Conservation (phyloP, 139 green algal genomes). For the Micractinium conductrix region DNA sequence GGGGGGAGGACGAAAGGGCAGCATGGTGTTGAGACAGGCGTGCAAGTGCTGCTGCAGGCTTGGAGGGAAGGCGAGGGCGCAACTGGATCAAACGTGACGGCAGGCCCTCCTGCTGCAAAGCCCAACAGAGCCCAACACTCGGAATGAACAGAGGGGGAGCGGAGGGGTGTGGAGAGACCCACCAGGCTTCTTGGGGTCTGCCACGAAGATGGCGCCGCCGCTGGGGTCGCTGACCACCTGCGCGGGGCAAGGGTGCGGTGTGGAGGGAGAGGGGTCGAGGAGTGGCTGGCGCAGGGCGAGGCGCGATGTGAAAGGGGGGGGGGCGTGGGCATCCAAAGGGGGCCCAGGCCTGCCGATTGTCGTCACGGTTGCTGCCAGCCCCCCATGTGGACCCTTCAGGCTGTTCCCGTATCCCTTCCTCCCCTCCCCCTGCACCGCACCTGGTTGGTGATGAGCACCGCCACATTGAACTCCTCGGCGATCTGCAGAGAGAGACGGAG, state of each 20-base stretch:
- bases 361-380: too few species aligned
- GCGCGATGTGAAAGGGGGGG: background rate
- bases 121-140: too few species aligned
- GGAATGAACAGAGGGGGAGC: too few species aligned
- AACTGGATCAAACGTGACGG: too few species aligned
- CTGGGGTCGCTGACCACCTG: constrained; percentile 78
- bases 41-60: too few species aligned
- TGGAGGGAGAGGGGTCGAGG: background rate
- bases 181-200: constrained; percentile 56
- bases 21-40: too few species aligned
- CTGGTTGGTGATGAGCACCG: constrained; percentile 93
- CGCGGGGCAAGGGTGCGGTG: background rate
- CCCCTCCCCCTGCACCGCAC: constrained; percentile 37
- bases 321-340: background rate
- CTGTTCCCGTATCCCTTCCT: too few species aligned
- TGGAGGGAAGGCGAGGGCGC: too few species aligned
- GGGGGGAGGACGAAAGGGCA: too few species aligned
- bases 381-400: too few species aligned
- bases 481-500: constrained; percentile 57
- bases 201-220: constrained; percentile 83
- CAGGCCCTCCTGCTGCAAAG: too few species aligned
- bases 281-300: background rate
- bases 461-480: constrained; percentile 90
- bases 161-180: too few species aligned
- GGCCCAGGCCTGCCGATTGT: background rate